Evolutionary conservation across 169 alveolate species (phyloP).

Genomic region (Eimeria acervulina): DNA sequence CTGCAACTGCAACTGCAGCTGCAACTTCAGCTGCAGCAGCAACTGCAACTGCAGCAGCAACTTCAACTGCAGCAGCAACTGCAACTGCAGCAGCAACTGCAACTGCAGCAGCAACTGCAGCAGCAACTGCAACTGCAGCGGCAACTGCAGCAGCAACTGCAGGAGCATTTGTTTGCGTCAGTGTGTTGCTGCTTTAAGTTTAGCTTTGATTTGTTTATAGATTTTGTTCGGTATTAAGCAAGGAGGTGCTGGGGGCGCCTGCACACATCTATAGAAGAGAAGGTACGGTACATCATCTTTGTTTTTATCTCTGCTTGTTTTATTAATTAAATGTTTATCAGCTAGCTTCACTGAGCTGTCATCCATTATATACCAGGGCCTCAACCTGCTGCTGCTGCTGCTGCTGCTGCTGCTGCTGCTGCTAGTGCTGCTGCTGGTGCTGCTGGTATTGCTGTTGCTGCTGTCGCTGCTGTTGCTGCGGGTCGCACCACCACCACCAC

Average conservation of each 20-base stretch:
- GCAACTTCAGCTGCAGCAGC: not conserved
- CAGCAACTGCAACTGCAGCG: too few relatives aligned
- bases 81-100: too few relatives aligned
- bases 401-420: not conserved
- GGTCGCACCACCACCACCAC: too few relatives aligned
- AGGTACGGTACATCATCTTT: constrained; percentile 57
- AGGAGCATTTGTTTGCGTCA: not conserved
- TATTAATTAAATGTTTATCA: not conserved
- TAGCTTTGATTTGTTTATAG: not conserved
- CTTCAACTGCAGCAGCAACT: not conserved
- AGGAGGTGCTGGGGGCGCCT: constrained; percentile 68
- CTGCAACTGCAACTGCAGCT: not conserved
- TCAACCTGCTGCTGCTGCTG: not conserved
- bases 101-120: too few relatives aligned
- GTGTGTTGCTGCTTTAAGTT: not conserved
- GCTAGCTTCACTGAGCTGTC: not conserved
- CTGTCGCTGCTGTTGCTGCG: too few relatives aligned
- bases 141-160: too few relatives aligned
- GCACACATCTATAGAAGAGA: constrained; percentile 36
- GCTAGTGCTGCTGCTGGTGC: constrained; percentile 6
- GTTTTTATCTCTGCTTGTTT: not conserved
- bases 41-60: not conserved
- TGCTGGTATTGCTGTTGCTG: constrained; percentile 5
- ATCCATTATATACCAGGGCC: not conserved
- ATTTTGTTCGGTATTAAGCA: not conserved